These are phyloP conservation scores for Lumnitzera racemosa DNA, from an alignment of 345 rosid species.

Conservation along the genomic window DNA sequence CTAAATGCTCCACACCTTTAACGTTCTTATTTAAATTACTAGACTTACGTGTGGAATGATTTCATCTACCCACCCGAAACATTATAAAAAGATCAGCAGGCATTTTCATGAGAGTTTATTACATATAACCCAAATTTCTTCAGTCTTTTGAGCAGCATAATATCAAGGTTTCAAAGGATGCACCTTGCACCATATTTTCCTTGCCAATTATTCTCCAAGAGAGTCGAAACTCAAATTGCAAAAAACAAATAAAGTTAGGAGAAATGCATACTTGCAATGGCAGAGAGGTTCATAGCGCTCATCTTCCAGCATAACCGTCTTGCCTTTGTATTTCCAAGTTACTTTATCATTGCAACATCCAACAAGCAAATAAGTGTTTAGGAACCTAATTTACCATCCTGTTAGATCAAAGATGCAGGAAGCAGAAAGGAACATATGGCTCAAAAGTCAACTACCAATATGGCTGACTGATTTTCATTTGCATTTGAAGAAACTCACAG, in stretches of 20 bases:
- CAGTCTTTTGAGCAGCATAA: too few relatives aligned
- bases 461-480: too few relatives aligned
- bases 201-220: too few relatives aligned
- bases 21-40: too few relatives aligned
- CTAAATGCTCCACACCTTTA: too few relatives aligned
- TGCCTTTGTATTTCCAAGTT: constrained; percentile 80
- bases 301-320: constrained; percentile 75
- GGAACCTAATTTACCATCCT: constrained; percentile 38
- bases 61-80: constrained; percentile 88
- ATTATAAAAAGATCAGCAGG: constrained; percentile 1
- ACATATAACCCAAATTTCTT: neutral
- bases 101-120: neutral
- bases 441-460: too few relatives aligned
- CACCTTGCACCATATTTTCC: too few relatives aligned
- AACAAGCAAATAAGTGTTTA: constrained; percentile 68
- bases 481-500: too few relatives aligned
- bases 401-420: too few relatives aligned
- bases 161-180: too few relatives aligned
- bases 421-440: neutral
- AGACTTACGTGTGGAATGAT: constrained; percentile 78
- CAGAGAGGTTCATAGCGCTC: constrained; percentile 94
- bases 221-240: too few relatives aligned
- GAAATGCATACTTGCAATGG: constrained; percentile 79
- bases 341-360: constrained; percentile 88
- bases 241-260: neutral